Evolutionary conservation across 83 land plant species (phyloP), one percentile per base, ranked within the genome.

Genomic region (Picea mariana): DNA sequence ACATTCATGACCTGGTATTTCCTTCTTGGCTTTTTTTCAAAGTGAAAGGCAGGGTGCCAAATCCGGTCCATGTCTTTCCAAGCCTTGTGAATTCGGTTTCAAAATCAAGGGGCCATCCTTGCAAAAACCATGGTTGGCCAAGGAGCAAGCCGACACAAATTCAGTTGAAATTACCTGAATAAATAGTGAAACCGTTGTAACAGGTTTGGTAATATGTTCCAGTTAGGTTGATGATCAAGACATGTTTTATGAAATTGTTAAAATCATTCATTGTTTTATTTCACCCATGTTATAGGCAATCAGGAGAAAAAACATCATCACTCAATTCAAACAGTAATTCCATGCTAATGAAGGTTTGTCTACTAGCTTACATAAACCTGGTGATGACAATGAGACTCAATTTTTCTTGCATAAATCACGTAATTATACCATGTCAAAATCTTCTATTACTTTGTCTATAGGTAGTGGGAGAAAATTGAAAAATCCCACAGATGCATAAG

Each of bases 21-120:
- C 4, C 76, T 42, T 42, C 55, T 20, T 15, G 23, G n/a, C 13
- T 72, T 20, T 44, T 21, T 42, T 24, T 42, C n/a, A 20, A 72
- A 72, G n/a, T n/a, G 55, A 72, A 72, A 11, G 52, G 76, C 6
- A 72, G 42, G 76, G 76, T 72, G 49, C 20, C 23, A 40, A 72
- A 72, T 0, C 7, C 76, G 9, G 76, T 20, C 49, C 76, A n/a
- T 72, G 20, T 72, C 18, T 13, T 7, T 40, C 47, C 76, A 8
- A 23, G 76, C 49, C 52, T 72, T 72, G 49, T 17, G 0, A 40
- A 72, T 38, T 72, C 76, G 17, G 76, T 72, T n/a, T 72, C 76
- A 20, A 72, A 42, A 40, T 18, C 76, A 72, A 72, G 76, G 76
- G 76, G 76, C 49, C 9, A 44, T 7, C 49, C 49, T 44, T 44